A percentile compares a stretch with the other conserved stretches of the same genome.
Conservation (phyloP, 2,329 filamentous ascomycete genomes). For the Paradendryphiella salina region DNA sequence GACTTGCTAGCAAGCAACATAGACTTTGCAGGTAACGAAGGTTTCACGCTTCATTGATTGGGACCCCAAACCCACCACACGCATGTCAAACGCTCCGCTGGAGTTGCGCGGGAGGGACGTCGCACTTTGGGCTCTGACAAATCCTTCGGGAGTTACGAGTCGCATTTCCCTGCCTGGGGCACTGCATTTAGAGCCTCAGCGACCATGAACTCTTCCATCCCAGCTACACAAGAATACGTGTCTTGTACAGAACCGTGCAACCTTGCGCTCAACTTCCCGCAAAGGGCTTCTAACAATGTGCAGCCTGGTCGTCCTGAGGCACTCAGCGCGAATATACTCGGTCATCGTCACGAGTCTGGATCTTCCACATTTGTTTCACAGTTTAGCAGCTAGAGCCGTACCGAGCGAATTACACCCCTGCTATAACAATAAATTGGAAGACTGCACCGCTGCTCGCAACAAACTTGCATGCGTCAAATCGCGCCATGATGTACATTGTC, state of each 20-base stretch:
- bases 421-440: no score
- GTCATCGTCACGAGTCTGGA: not conserved
- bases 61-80: conserved; percentile 5
- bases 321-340: not conserved
- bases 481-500: not conserved
- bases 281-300: no score
- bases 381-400: not conserved
- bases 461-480: not conserved
- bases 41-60: conserved; percentile 14
- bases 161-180: not conserved
- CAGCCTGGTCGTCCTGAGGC: no score
- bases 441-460: not conserved
- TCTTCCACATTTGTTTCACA: conserved; percentile 8
- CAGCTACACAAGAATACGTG: not conserved
- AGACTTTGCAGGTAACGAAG: conserved; percentile 5
- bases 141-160: conserved; percentile 5
- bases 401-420: no score
- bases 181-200: conserved; percentile 1
- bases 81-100: conserved; percentile 15
- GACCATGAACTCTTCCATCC: conserved; percentile 2
- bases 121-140: conserved; percentile 1
- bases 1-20: conserved; percentile 11
- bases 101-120: not conserved
- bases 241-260: not conserved
- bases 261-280: no score